phyloP scores from a whole-genome alignment of 495 filamentous ascomycete genomes.

The Hyaloscypha finlandica region DNA sequence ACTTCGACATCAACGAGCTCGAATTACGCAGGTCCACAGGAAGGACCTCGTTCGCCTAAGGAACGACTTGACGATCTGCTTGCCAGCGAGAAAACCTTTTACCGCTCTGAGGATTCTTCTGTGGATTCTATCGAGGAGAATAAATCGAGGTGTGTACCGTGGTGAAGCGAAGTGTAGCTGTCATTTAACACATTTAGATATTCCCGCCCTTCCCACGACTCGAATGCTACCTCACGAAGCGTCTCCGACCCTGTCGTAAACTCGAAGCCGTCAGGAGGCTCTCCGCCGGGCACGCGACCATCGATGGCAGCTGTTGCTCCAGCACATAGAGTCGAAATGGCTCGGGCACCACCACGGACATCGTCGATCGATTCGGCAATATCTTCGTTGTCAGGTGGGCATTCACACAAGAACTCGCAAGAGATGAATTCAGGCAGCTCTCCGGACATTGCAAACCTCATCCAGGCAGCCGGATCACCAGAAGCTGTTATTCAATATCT shows the following conservation, averaged over 20 bases:
- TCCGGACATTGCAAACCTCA: conserved; percentile 70
- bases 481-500: conserved; percentile 88
- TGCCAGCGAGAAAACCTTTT: conserved; percentile 34
- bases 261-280: conserved; percentile 23
- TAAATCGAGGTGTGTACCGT: conserved; percentile 3
- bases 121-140: conserved; percentile 20
- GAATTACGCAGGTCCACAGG: neutral
- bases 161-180: neutral
- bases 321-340: conserved; percentile 30
- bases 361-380: conserved; percentile 95
- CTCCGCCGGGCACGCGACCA: conserved; percentile 26
- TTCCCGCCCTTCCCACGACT: conserved; percentile 20
- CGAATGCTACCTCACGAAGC: conserved; percentile 34
- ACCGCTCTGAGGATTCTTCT: conserved; percentile 23
- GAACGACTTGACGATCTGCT: conserved; percentile 36
- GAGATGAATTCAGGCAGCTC: conserved; percentile 47
- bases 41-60: conserved; percentile 34
- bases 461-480: conserved; percentile 81
- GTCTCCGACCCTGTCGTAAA: conserved; percentile 34
- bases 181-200: conserved; percentile 14
- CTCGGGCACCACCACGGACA: conserved; percentile 59
- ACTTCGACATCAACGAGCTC: conserved; percentile 10
- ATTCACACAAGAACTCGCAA: conserved; percentile 63
- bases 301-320: conserved; percentile 33
- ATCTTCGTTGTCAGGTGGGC: conserved; percentile 76